Evolutionary conservation across 148 eudicot species (phyloP).

Genomic region (Amaranthus hypochondriacus): DNA sequence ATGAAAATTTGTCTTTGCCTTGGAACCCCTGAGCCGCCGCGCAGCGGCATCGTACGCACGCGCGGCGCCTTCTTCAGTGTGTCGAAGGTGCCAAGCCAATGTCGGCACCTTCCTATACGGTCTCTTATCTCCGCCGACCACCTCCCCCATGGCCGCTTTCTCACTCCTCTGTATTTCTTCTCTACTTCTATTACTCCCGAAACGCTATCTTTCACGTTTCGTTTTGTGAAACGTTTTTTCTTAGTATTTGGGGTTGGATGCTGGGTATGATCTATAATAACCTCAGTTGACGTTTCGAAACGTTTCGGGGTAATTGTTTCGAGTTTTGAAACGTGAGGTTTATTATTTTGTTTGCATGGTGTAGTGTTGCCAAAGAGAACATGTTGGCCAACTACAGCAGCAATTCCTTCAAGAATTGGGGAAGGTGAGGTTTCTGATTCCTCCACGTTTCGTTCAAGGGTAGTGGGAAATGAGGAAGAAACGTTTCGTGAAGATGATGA

Average conservation of each 20-base stretch:
- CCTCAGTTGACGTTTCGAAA: conserved; percentile 7
- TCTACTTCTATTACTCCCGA: conserved; percentile 7
- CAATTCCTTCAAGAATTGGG: conserved; percentile 23
- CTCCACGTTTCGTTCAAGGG: neutral
- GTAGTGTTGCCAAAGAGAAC: conserved; percentile 24
- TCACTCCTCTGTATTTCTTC: conserved; percentile 68
- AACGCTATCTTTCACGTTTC: neutral
- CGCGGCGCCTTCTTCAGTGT: conserved; percentile 77
- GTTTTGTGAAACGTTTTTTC: conserved; percentile 12
- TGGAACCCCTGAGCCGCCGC: conserved; percentile 58
- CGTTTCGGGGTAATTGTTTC: neutral
- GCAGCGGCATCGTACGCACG: conserved; percentile 88
- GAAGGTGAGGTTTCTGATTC: conserved; percentile 8
- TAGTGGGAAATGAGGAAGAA: neutral
- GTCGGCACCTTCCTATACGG: conserved; percentile 73
- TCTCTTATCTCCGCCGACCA: conserved; percentile 94
- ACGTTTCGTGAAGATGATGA: conserved; percentile 13
- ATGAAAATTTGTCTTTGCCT: conserved; percentile 70
- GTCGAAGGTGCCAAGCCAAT: conserved; percentile 93
- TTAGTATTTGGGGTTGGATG: too few relatives aligned
- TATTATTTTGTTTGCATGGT: neutral
- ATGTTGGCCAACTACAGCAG: conserved; percentile 28
- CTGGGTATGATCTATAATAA: too few relatives aligned
- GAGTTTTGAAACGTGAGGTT: neutral
- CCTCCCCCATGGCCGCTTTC: conserved; percentile 90